Evolutionary conservation across 176 grass and related monocot genomes (phyloP).

Genomic region (Eleusine indica): DNA sequence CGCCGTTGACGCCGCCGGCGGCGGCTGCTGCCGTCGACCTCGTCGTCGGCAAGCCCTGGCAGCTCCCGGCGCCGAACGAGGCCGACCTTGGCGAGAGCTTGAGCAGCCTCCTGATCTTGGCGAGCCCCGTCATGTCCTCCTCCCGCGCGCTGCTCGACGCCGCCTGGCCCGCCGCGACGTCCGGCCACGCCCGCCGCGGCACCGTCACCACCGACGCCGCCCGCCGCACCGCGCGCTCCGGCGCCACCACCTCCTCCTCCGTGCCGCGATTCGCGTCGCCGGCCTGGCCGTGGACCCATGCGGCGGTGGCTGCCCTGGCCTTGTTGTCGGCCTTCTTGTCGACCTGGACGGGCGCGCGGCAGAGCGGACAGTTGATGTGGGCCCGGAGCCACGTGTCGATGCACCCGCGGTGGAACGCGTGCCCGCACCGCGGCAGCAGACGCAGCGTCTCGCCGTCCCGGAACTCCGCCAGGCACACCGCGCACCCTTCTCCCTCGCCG

Average conservation of each 20-base stretch:
- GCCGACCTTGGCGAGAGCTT: conserved; percentile 30
- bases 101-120: conserved; percentile 26
- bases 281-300: neutral
- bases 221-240: conserved; percentile 34
- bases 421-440: conserved; percentile 71
- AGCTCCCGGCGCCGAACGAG: conserved; percentile 31
- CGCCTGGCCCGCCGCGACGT: conserved; percentile 10
- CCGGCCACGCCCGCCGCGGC: conserved; percentile 37
- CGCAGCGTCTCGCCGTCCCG: conserved; percentile 78
- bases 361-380: conserved; percentile 83
- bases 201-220: conserved; percentile 42
- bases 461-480: conserved; percentile 87
- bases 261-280: too few relatives aligned
- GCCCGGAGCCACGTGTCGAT: conserved; percentile 87
- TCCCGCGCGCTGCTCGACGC: conserved; percentile 39
- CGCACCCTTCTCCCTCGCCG: conserved; percentile 35
- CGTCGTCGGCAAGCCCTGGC: neutral
- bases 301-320: neutral
- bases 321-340: neutral
- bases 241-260: neutral
- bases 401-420: conserved; percentile 83
- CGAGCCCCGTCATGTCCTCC: conserved; percentile 36
- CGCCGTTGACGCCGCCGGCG: neutral
- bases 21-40: conserved; percentile 8
- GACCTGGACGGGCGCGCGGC: conserved; percentile 68